A percentile compares a stretch with the other conserved stretches of the same genome.
Evolutionary conservation across 305 asterid genomes (phyloP).

Genomic region (Andrographis paniculata): DNA sequence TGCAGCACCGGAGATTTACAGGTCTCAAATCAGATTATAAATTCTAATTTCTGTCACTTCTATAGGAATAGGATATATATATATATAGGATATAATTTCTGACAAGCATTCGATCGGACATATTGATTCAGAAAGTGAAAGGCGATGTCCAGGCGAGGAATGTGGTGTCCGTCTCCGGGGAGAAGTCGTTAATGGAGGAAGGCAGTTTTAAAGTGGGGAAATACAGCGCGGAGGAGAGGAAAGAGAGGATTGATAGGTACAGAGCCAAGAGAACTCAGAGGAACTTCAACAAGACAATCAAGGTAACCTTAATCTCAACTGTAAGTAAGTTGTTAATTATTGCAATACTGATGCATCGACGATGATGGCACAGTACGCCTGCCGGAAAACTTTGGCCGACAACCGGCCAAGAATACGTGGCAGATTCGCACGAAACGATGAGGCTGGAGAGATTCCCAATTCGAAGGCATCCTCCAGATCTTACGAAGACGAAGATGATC

Average conservation of each 20-base stretch:
- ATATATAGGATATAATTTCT: too few species aligned
- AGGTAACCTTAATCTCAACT: conserved; percentile 60
- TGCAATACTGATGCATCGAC: too few species aligned
- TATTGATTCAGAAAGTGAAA: conserved; percentile 33
- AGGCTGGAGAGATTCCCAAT: conserved; percentile 58
- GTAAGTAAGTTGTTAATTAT: too few species aligned
- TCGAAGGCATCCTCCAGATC: conserved; percentile 44
- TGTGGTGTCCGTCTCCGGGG: conserved; percentile 50
- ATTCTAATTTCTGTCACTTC: too few species aligned
- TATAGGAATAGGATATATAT: too few species aligned
- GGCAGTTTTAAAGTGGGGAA: conserved; percentile 28
- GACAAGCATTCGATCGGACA: background rate
- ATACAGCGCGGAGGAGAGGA: conserved; percentile 70
- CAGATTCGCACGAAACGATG: conserved; percentile 81
- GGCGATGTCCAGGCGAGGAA: conserved; percentile 24
- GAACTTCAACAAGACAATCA: conserved; percentile 77
- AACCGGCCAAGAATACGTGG: conserved; percentile 79
- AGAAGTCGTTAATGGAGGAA: conserved; percentile 21
- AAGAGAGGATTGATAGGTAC: conserved; percentile 67
- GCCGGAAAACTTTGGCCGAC: conserved; percentile 88
- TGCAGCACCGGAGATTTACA: conserved; percentile 85
- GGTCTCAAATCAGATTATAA: conserved; percentile 18
- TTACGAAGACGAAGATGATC: conserved; percentile 63
- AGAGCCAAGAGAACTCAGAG: conserved; percentile 77
- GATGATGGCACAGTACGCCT: conserved; percentile 32